These are phyloP conservation scores for Pulveroboletus ridleyi DNA, from an alignment of 1,284 basidiomycete genomes.

Conservation along the genomic window DNA sequence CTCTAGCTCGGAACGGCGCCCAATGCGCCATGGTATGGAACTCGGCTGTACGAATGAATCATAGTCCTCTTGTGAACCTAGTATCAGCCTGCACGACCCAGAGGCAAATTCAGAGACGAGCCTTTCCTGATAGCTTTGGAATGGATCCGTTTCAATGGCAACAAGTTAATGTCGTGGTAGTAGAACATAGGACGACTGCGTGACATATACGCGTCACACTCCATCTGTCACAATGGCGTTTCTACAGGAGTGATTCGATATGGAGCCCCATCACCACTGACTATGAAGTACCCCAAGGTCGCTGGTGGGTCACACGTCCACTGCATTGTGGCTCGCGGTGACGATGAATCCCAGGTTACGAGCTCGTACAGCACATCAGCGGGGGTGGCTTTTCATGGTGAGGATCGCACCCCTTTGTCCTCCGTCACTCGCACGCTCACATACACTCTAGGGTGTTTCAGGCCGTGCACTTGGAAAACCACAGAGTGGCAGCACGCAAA, in stretches of 20 bases:
- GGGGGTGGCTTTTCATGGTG: constrained; percentile 88
- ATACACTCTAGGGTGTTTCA: constrained; percentile 72
- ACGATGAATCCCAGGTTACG: constrained; percentile 56
- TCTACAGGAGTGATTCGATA: constrained; percentile 9
- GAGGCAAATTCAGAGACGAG: no score
- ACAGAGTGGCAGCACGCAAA: constrained; percentile 86
- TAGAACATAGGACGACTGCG: background rate
- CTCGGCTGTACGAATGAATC: background rate
- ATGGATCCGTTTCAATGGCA: no score
- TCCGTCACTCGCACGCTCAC: constrained; percentile 11
- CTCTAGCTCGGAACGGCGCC: background rate
- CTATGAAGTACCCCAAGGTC: constrained; percentile 39
- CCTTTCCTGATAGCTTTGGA: no score
- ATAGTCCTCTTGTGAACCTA: no score
- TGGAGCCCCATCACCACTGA: constrained; percentile 6
- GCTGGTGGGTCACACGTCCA: constrained; percentile 27
- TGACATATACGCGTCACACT: constrained; percentile 27
- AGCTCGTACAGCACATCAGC: constrained; percentile 78
- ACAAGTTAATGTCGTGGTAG: no score
- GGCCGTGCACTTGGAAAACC: constrained; percentile 73
- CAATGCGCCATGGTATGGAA: background rate
- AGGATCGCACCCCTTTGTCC: constrained; percentile 27
- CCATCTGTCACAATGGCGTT: constrained; percentile 34
- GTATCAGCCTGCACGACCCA: no score
- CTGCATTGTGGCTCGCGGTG: background rate